These are phyloP conservation scores for Mycena haematopus DNA, from an alignment of 768 basidiomycete genomes.

Conservation along the genomic window DNA sequence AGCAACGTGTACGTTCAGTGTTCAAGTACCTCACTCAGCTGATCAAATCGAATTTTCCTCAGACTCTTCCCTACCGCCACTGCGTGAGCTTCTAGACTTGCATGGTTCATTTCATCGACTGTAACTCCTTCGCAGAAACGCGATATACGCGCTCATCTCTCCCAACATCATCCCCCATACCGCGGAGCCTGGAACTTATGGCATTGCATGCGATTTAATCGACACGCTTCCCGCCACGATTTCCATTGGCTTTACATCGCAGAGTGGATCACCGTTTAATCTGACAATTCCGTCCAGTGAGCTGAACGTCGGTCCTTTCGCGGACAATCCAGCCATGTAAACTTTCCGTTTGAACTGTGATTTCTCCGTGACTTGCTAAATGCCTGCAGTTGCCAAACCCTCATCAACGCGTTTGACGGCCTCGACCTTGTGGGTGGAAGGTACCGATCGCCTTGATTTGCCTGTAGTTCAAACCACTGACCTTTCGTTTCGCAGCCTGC, in stretches of 20 bases:
- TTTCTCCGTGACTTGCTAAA: background rate
- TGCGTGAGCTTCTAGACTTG: conserved; percentile 44
- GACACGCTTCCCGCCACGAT: conserved; percentile 56
- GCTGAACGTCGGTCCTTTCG: conserved; percentile 63
- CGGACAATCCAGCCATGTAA: conserved; percentile 43
- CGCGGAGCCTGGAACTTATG: conserved; percentile 61
- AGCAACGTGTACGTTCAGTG: conserved; percentile 46
- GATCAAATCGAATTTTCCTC: background rate
- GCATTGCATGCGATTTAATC: conserved; percentile 56
- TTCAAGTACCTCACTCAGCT: too few species aligned
- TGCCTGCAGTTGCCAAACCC: conserved; percentile 52
- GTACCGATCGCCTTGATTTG: background rate
- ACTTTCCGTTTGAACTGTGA: background rate
- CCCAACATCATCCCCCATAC: conserved; percentile 58
- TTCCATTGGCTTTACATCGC: conserved; percentile 60
- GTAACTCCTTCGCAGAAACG: conserved; percentile 40
- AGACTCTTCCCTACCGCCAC: conserved; percentile 53
- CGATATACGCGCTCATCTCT: conserved; percentile 65
- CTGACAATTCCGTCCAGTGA: conserved; percentile 63
- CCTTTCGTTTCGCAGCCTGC: conserved; percentile 35
- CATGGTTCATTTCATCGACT: conserved; percentile 4
- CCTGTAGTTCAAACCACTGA: background rate
- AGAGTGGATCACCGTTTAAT: conserved; percentile 55
- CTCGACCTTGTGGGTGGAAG: conserved; percentile 58
- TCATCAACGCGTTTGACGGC: conserved; percentile 65